Evolutionary conservation across 2,329 filamentous ascomycete genomes (phyloP).

Genomic region (Septoria petroselini): DNA sequence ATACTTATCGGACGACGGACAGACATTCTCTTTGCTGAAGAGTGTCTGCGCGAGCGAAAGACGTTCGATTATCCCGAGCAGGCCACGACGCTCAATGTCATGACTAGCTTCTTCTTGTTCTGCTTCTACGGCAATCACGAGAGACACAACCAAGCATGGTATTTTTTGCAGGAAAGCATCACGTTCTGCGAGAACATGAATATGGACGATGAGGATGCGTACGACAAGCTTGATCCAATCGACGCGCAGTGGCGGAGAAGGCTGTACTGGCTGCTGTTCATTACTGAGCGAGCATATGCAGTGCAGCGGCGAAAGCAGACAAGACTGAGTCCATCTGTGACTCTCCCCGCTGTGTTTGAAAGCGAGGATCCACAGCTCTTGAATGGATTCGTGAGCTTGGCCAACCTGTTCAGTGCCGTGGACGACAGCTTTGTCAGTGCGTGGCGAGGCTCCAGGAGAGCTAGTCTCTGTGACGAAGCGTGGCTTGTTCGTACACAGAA

Average conservation of each 20-base stretch:
- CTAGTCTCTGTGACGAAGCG: slow-evolving; percentile 36
- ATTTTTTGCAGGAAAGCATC: slow-evolving; percentile 38
- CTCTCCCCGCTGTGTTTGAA: slow-evolving; percentile 36
- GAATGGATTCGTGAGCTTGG: slow-evolving; percentile 38
- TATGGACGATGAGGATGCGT: slow-evolving; percentile 37
- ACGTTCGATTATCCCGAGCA: slow-evolving; percentile 35
- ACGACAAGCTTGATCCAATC: slow-evolving; percentile 33
- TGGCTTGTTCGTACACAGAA: slow-evolving; percentile 38
- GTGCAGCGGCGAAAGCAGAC: slow-evolving; percentile 38
- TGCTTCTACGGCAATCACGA: slow-evolving; percentile 39
- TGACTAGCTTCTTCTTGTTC: slow-evolving; percentile 40
- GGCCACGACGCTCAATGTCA: slow-evolving; percentile 32
- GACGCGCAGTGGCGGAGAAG: slow-evolving; percentile 38
- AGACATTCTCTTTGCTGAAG: slow-evolving; percentile 37
- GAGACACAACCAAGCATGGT: slow-evolving; percentile 36
- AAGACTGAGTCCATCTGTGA: slow-evolving; percentile 34
- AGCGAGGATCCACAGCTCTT: slow-evolving; percentile 37
- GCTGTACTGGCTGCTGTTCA: slow-evolving; percentile 40
- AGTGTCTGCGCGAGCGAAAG: slow-evolving; percentile 36
- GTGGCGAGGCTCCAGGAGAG: slow-evolving; percentile 36
- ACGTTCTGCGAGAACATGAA: slow-evolving; percentile 36
- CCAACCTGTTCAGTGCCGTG: slow-evolving; percentile 38
- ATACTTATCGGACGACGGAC: slow-evolving; percentile 28
- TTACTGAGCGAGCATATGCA: slow-evolving; percentile 40
- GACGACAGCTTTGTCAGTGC: slow-evolving; percentile 38